Evolutionary conservation across 2,329 filamentous ascomycete genomes (phyloP).

Genomic region (Drechslerella coelobrocha): DNA sequence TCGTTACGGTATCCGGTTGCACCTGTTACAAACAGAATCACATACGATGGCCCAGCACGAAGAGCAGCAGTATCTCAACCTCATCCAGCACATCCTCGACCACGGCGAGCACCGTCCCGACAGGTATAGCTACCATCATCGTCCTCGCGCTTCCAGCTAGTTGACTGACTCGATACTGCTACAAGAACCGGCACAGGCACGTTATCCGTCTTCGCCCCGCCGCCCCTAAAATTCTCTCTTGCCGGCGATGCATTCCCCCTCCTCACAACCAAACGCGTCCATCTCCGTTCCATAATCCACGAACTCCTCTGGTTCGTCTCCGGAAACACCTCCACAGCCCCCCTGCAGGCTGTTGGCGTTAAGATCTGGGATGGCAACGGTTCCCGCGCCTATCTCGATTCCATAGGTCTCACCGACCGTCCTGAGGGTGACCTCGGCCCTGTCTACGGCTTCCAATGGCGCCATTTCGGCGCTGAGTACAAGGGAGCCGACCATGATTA

Average conservation of each 20-base stretch:
- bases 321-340: slow-evolving; percentile 78
- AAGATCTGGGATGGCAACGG: slow-evolving; percentile 99
- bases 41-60: slow-evolving; percentile 70
- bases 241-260: slow-evolving; percentile 82
- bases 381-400: slow-evolving; percentile 86
- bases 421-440: slow-evolving; percentile 89
- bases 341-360: slow-evolving; percentile 79
- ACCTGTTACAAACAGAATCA: too few species aligned
- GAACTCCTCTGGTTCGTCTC: slow-evolving; percentile 96
- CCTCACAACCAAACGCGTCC: slow-evolving; percentile 96
- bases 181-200: slow-evolving; percentile 94
- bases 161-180: slow-evolving; percentile 5
- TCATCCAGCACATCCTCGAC: slow-evolving; percentile 83
- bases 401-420: slow-evolving; percentile 78
- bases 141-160: slow-evolving; percentile 1
- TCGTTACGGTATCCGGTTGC: too few species aligned
- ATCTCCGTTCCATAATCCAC: slow-evolving; percentile 83
- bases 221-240: slow-evolving; percentile 84
- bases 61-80: slow-evolving; percentile 90
- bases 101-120: slow-evolving; percentile 88
- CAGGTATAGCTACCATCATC: slow-evolving; percentile 63
- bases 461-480: slow-evolving; percentile 94
- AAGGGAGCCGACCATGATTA: slow-evolving; percentile 81
- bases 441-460: slow-evolving; percentile 98
- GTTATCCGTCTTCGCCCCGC: slow-evolving; percentile 83